Evolutionary conservation across 1,139 yeast species (phyloP).

Genomic region (Kodamaea sp.): DNA sequence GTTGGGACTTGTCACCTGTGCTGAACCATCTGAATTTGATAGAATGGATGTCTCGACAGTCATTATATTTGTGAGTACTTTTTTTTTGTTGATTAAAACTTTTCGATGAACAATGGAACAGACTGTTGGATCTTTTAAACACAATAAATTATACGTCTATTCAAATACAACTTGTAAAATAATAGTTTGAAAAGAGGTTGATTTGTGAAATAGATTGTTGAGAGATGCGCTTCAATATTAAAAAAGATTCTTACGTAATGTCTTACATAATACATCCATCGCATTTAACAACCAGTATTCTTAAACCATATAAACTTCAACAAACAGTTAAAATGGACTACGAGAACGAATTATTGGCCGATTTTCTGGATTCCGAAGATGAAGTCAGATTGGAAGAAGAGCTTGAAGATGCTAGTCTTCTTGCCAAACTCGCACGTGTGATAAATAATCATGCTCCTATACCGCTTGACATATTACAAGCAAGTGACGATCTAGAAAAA

Average conservation of each 20-base stretch:
- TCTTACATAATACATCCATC: not conserved
- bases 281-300: not conserved
- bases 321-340: conserved; percentile 1
- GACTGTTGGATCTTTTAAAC: no score
- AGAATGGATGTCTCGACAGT: conserved; percentile 12
- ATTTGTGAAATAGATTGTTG: no score
- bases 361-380: conserved; percentile 5
- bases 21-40: conserved; percentile 62
- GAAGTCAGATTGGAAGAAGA: not conserved
- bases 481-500: conserved; percentile 15
- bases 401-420: conserved; percentile 5
- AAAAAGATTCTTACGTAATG: no score
- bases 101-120: not conserved
- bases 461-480: not conserved
- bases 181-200: no score
- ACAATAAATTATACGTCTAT: no score
- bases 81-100: not conserved
- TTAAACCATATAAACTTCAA: not conserved
- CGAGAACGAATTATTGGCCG: conserved; percentile 8
- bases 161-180: no score
- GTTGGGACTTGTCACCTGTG: conserved; percentile 47
- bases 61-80: not conserved
- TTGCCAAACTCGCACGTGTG: conserved; percentile 3
- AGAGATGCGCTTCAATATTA: no score
- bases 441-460: conserved; percentile 5